These are phyloP conservation scores for Colletotrichum sp. DNA, from an alignment of 2,329 filamentous ascomycete species.

Conservation along the genomic window DNA sequence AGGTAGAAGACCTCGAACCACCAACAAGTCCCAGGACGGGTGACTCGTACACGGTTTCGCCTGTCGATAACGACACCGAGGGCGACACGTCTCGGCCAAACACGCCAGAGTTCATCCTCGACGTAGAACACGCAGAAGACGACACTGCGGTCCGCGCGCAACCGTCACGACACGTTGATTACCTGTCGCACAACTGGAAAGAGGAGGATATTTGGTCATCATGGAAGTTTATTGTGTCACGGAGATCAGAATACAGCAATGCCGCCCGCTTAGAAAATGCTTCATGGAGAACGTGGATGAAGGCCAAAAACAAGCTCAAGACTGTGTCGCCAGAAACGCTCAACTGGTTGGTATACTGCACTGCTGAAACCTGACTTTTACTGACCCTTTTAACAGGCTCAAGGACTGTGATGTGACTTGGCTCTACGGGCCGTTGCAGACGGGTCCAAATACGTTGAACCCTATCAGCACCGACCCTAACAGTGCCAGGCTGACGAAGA, in stretches of 20 bases:
- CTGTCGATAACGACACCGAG: constrained; percentile 58
- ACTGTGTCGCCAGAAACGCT: constrained; percentile 91
- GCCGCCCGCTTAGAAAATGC: constrained; percentile 89
- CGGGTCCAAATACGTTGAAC: constrained; percentile 63
- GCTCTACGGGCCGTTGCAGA: constrained; percentile 93
- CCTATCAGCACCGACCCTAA: constrained; percentile 41
- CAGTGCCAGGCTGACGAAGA: constrained; percentile 54
- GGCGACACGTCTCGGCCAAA: constrained; percentile 59
- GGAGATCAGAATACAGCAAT: constrained; percentile 80
- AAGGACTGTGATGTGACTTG: constrained; percentile 98
- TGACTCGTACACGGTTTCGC: constrained; percentile 57
- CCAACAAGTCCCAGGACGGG: constrained; percentile 54
- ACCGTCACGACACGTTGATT: constrained; percentile 91
- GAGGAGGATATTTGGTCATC: constrained; percentile 98
- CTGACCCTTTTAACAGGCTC: constrained; percentile 63
- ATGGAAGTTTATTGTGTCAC: constrained; percentile 90
- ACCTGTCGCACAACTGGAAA: constrained; percentile 89
- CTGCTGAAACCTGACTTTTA: background rate
- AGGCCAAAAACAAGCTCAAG: constrained; percentile 83
- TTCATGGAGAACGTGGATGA: constrained; percentile 96
- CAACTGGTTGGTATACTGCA: constrained; percentile 74
- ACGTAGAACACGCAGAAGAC: constrained; percentile 70
- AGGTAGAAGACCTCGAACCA: constrained; percentile 53
- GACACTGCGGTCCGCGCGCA: constrained; percentile 77
- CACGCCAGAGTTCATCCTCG: constrained; percentile 50